Evolutionary conservation across 2,329 filamentous ascomycete genomes (phyloP).

Genomic region (Chaetoscypha palmicola): DNA sequence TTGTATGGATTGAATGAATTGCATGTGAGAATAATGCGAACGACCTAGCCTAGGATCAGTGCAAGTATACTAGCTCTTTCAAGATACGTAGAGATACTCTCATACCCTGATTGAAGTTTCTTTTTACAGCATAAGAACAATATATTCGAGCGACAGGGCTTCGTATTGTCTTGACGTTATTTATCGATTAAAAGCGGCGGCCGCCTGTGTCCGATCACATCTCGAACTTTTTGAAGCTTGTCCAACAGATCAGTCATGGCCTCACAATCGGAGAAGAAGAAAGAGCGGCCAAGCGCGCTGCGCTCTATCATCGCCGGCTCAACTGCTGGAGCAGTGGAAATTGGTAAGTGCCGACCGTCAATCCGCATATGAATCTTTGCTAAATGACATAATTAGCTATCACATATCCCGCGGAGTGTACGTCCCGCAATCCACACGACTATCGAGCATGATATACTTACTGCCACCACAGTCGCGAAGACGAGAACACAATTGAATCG

Average conservation of each 20-base stretch:
- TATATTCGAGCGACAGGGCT: background rate
- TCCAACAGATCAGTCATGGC: too few species aligned
- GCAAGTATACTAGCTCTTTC: too few species aligned
- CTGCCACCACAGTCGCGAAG: constrained; percentile 58
- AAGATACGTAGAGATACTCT: too few species aligned
- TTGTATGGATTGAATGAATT: too few species aligned
- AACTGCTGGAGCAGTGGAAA: constrained; percentile 91
- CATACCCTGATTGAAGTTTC: background rate
- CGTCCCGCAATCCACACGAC: constrained; percentile 27
- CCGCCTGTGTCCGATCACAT: background rate
- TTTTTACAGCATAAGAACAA: background rate
- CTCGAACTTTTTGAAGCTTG: too few species aligned
- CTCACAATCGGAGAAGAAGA: constrained; percentile 3
- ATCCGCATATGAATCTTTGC: background rate
- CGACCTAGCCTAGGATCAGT: too few species aligned
- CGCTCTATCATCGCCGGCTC: constrained; percentile 89
- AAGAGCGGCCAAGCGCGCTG: constrained; percentile 62
- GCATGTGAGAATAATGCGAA: too few species aligned
- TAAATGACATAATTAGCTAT: background rate
- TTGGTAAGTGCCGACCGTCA: constrained; percentile 47
- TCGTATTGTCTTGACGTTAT: background rate
- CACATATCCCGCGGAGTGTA: constrained; percentile 82
- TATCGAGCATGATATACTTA: background rate
- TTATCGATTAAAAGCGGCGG: background rate
- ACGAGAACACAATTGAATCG: constrained; percentile 90